phyloP scores from a whole-genome alignment of 2,329 filamentous ascomycete genomes.

The Microcyclospora tardicrescens region DNA sequence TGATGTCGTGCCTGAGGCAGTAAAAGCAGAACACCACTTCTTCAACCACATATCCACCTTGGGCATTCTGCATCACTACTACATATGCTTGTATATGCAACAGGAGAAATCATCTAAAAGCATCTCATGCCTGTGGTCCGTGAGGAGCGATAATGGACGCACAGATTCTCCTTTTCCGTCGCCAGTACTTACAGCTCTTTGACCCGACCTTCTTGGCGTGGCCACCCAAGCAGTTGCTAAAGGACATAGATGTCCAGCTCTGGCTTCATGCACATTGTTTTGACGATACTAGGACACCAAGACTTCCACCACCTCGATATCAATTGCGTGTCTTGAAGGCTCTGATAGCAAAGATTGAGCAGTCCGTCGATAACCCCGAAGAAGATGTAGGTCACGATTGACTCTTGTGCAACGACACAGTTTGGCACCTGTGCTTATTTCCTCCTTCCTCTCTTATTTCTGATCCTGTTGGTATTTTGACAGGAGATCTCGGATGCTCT shows the following conservation, averaged over 20 bases:
- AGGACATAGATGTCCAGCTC: conserved; percentile 49
- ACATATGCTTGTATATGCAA: too few species aligned
- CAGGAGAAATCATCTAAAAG: too few species aligned
- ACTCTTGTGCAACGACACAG: not conserved
- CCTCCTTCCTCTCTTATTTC: conserved; percentile 11
- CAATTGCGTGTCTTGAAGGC: conserved; percentile 60
- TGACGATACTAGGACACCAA: conserved; percentile 39
- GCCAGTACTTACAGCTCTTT: conserved; percentile 69
- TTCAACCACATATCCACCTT: not conserved
- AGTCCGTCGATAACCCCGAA: conserved; percentile 66
- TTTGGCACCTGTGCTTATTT: conserved; percentile 1
- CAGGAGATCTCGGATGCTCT: conserved; percentile 78
- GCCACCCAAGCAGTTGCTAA: conserved; percentile 47
- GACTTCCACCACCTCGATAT: conserved; percentile 56
- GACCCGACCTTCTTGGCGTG: conserved; percentile 48
- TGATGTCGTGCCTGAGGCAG: conserved; percentile 2
- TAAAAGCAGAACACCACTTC: not conserved
- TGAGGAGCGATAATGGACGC: conserved; percentile 16
- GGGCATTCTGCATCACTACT: too few species aligned
- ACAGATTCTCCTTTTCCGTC: conserved; percentile 40
- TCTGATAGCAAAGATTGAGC: conserved; percentile 57
- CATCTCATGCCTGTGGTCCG: not conserved
- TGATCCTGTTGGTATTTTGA: conserved; percentile 8
- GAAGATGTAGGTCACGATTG: conserved; percentile 58
- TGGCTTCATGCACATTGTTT: conserved; percentile 57